These are phyloP conservation scores for Diaporthe ampelina DNA, from an alignment of 2,329 filamentous ascomycete species.

Conservation along the genomic window DNA sequence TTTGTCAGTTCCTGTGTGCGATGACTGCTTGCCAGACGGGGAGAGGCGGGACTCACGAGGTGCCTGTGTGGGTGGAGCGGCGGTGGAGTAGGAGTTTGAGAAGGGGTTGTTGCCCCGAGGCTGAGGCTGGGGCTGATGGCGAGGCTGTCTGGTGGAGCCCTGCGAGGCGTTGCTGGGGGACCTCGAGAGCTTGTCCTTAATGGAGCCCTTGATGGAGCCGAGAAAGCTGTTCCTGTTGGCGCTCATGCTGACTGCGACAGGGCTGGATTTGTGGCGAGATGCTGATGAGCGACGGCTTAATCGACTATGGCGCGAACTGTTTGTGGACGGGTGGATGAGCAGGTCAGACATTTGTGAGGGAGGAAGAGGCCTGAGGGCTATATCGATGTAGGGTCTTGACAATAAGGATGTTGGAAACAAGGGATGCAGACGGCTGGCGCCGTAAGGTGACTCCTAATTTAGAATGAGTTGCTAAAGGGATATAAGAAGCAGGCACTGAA, in stretches of 20 bases:
- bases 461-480: constrained; percentile 7
- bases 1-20: background rate
- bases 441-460: constrained; percentile 1
- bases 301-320: constrained; percentile 29
- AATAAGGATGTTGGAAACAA: background rate
- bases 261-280: constrained; percentile 9
- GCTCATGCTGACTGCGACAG: constrained; percentile 33
- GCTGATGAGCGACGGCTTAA: background rate
- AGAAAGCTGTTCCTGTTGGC: constrained; percentile 42
- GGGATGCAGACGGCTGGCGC: background rate
- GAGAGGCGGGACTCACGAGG: constrained; percentile 42
- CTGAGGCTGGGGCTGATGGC: constrained; percentile 39
- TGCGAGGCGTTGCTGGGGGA: constrained; percentile 42
- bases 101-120: constrained; percentile 41
- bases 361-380: background rate
- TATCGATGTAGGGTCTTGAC: background rate
- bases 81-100: constrained; percentile 42
- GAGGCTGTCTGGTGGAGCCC: constrained; percentile 41
- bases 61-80: constrained; percentile 42
- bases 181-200: constrained; percentile 54
- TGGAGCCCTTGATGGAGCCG: constrained; percentile 49
- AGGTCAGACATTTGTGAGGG: constrained; percentile 36
- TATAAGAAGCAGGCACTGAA: constrained; percentile 2
- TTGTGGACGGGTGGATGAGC: constrained; percentile 34
- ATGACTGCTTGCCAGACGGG: background rate